Conservation (phyloP, 768 basidiomycete species). For the Mycena galericulata region DNA sequence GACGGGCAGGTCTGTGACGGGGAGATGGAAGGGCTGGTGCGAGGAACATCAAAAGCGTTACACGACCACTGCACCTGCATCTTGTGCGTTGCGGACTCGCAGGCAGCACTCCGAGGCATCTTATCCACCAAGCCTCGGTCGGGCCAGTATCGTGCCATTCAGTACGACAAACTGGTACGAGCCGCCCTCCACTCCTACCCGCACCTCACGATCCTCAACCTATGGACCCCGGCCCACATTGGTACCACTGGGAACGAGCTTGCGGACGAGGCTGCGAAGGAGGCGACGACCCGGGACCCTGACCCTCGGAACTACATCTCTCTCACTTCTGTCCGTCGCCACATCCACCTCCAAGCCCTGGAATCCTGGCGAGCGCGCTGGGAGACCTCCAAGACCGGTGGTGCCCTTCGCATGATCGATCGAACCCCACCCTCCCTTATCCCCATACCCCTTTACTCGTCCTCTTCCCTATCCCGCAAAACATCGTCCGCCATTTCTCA, state of each 20-base stretch:
- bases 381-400: background rate
- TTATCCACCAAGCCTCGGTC: background rate
- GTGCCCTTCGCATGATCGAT: background rate
- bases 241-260: no score
- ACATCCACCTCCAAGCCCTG: background rate
- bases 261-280: background rate
- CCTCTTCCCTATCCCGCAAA: background rate
- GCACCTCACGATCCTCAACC: background rate
- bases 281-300: background rate
- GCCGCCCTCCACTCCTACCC: background rate
- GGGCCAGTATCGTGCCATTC: background rate
- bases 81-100: conserved; percentile 4
- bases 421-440: background rate
- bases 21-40: background rate
- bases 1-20: conserved; percentile 3
- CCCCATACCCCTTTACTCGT: background rate
- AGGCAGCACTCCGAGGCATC: background rate
- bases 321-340: background rate
- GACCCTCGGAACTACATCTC: background rate
- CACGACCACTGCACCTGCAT: background rate
- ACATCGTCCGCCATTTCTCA: background rate
- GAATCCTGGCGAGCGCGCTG: background rate
- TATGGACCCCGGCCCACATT: no score
- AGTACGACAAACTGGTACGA: background rate
- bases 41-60: background rate